A percentile compares a stretch with the other conserved stretches of the same genome.
These are phyloP conservation scores for Entomortierella chlamydospora DNA, from an alignment of 192 early-diverging fungal genomes.

Conservation along the genomic window DNA sequence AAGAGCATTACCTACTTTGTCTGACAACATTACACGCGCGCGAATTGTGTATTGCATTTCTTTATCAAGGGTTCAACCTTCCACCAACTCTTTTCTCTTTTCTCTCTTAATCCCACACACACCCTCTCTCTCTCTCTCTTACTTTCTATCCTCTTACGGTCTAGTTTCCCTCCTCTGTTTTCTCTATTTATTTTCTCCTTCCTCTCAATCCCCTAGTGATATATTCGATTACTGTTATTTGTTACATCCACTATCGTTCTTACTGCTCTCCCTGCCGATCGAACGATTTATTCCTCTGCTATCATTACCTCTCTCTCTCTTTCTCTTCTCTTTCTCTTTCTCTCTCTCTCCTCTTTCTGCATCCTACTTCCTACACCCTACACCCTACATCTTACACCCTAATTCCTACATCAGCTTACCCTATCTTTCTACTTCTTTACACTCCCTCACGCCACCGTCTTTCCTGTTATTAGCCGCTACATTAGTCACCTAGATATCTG, in stretches of 20 bases:
- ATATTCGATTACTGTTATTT: conserved; percentile 1
- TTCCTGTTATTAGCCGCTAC: too few relatives aligned
- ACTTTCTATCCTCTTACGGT: neutral
- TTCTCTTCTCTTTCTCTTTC: neutral
- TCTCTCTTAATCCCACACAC: too few relatives aligned
- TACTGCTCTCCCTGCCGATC: neutral
- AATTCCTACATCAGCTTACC: neutral
- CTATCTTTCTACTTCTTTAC: neutral
- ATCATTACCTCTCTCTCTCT: neutral
- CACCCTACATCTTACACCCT: neutral
- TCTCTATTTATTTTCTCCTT: neutral
- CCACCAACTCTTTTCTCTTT: neutral
- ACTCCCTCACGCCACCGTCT: too few relatives aligned
- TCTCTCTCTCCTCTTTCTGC: neutral
- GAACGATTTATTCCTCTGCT: neutral
- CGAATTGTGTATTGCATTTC: neutral
- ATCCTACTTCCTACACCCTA: too few relatives aligned
- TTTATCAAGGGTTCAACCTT: conserved; percentile 21
- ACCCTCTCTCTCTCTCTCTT: too few relatives aligned
- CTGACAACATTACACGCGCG: neutral
- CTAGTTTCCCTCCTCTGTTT: neutral
- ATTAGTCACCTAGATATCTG: neutral
- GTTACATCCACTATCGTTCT: neutral
- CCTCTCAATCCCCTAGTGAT: neutral
- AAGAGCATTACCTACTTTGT: neutral